Evolutionary conservation across 495 filamentous ascomycete genomes (phyloP).

Genomic region (Ramalina intermedia): DNA sequence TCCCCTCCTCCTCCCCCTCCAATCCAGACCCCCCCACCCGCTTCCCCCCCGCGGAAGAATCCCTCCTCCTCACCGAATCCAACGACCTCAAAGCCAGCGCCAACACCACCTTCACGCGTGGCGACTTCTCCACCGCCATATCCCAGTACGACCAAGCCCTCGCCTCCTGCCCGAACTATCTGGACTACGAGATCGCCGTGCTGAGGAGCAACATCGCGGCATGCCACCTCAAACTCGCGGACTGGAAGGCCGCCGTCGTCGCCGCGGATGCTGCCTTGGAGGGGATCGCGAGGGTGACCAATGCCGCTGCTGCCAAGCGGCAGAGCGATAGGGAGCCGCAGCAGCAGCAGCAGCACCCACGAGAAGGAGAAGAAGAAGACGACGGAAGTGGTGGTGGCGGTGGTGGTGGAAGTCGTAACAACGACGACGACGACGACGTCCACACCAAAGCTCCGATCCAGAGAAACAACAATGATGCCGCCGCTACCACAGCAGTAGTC

Average conservation of each 20-base stretch:
- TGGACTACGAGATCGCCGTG: conserved; percentile 81
- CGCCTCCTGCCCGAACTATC: conserved; percentile 67
- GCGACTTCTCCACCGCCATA: conserved; percentile 71
- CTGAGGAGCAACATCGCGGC: conserved; percentile 78
- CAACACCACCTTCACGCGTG: conserved; percentile 59
- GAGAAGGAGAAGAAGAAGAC: conserved; percentile 13
- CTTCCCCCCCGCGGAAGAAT: conserved; percentile 37
- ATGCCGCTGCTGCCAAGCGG: conserved; percentile 2
- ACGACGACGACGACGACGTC: conserved; percentile 6
- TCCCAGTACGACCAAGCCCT: conserved; percentile 78
- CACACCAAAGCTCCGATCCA: background rate
- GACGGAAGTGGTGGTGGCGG: background rate
- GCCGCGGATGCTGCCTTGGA: conserved; percentile 61
- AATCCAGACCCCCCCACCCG: conserved; percentile 15
- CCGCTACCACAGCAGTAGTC: conserved; percentile 14
- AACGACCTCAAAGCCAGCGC: conserved; percentile 62
- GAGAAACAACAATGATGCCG: conserved; percentile 15
- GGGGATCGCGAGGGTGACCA: conserved; percentile 42
- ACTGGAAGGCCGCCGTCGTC: conserved; percentile 74
- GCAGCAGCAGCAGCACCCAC: background rate
- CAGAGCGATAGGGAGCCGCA: conserved; percentile 3
- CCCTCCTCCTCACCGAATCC: conserved; percentile 50
- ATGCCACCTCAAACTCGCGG: conserved; percentile 74
- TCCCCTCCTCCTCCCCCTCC: conserved; percentile 3
- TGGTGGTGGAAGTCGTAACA: background rate